Conservation (phyloP, 495 filamentous ascomycete species). For the Penicillium maclennaniae region DNA sequence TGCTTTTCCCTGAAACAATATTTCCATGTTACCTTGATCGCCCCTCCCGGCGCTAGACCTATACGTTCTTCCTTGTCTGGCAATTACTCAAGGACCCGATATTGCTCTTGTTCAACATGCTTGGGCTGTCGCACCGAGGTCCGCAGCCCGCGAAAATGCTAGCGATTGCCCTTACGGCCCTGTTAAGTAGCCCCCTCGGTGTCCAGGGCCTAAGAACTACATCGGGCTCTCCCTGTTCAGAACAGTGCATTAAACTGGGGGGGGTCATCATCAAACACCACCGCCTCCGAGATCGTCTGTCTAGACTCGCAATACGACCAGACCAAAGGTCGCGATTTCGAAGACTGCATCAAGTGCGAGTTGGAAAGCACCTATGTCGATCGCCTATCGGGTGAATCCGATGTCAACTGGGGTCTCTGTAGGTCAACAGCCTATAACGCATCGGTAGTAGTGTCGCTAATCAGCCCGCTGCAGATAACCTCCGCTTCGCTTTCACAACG, state of each 20-base stretch:
- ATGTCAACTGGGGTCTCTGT: slow-evolving; percentile 61
- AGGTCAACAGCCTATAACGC: slow-evolving; percentile 19
- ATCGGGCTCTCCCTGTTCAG: slow-evolving; percentile 50
- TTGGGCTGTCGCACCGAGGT: slow-evolving; percentile 7
- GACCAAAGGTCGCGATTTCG: slow-evolving; percentile 48
- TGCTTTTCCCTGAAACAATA: neutral
- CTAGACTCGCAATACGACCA: slow-evolving; percentile 45
- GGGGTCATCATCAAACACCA: slow-evolving; percentile 40
- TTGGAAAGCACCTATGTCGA: slow-evolving; percentile 52
- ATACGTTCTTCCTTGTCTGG: slow-evolving; percentile 1
- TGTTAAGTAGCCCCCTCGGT: slow-evolving; percentile 21
- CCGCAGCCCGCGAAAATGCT: slow-evolving; percentile 6
- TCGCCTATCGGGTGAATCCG: slow-evolving; percentile 43
- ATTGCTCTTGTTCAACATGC: slow-evolving; percentile 11
- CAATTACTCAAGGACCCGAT: slow-evolving; percentile 6
- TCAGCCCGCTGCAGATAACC: slow-evolving; percentile 36
- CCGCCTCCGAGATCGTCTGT: slow-evolving; percentile 51
- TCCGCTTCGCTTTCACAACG: slow-evolving; percentile 44
- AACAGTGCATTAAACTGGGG: slow-evolving; percentile 38
- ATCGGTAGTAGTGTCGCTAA: slow-evolving; percentile 3
- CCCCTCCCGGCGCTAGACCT: slow-evolving; percentile 12
- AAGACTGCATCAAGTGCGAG: slow-evolving; percentile 56
- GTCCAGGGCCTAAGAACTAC: slow-evolving; percentile 34
- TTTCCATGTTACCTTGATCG: slow-evolving; percentile 24
- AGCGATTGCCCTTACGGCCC: slow-evolving; percentile 6